Base-by-base conservation (phyloP, 208 protist species). In the Crithidia bombi region DNA sequence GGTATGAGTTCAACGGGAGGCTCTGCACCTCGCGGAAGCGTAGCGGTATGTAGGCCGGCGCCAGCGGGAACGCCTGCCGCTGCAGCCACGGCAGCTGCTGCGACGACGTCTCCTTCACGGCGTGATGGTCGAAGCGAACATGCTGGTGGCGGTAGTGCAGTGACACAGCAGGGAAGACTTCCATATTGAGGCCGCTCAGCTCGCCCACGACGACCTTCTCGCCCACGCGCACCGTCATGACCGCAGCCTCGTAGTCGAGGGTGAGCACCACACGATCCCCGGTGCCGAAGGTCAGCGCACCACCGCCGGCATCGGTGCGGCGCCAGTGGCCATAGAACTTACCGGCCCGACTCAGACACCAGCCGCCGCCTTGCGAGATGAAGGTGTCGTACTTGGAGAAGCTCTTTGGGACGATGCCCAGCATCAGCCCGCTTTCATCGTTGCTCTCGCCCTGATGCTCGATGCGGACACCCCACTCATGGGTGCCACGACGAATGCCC, bases 301-400 rank as follows among this genome's bases (percentile, higher is more conserved):
- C 74, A 5, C 73, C 65, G 51, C 71, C 87, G 21, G 49, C 68
- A 50, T 96, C 91, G 28, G 90, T 86, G 33, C 91, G 82, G 17
- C 87, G 73, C 92, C 94, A 97, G 81, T 97, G 90, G 21, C 94
- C 94, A 69, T 97, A 97, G 57, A 97, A 95, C 65, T 97, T 97
- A 33, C 94, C 94, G 9, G 94, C 94, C 5, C 94, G 83, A 47
- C 91, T 96, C 25, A 97, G 62, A 58, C 94, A 97, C 94, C 94
- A 97, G 19, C 94, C 94, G 21, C 90, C 90, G 4, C 94, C 91
- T 54, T 97, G 94, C 0, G 91, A 96, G 32, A 97, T 96, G 67
- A 97, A 97, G 44, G 91, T 96, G 75, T 97, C 94, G 71, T 93
- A 96, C 71, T 96, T 95, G 62, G 67, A 73, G 69, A 96, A 97